Conservation (phyloP, 257 asterid genomes). For the Solanum peruvianum region DNA sequence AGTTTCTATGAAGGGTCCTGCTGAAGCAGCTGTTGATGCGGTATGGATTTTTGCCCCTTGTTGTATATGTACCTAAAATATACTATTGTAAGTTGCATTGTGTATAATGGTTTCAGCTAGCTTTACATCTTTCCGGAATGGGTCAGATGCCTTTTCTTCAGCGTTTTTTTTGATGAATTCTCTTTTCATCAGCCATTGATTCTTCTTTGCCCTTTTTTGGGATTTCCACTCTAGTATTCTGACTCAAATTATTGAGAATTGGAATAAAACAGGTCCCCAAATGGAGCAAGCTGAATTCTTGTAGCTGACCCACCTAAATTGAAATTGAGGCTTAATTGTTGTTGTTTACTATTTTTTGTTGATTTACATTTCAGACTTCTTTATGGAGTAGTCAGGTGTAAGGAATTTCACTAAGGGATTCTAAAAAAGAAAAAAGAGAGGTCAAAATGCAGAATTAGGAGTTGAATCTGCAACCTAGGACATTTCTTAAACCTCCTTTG, state of each 20-base stretch:
- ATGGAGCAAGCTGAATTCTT: background rate
- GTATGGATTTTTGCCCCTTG: slow-evolving; percentile 19
- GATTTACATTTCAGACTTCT: background rate
- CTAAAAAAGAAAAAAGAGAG: background rate
- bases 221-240: background rate
- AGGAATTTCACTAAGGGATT: background rate
- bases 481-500: background rate
- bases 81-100: background rate
- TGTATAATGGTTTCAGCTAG: background rate
- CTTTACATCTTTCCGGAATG: background rate
- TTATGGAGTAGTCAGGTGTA: background rate
- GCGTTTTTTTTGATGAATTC: background rate
- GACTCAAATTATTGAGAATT: background rate
- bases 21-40: slow-evolving; percentile 72
- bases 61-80: background rate
- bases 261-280: background rate
- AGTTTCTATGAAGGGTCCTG: slow-evolving; percentile 61
- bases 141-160: background rate
- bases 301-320: background rate
- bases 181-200: background rate
- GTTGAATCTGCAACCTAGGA: background rate
- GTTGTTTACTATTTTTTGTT: background rate
- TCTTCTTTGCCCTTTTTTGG: background rate
- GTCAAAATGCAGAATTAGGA: background rate
- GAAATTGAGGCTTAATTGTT: background rate